Conservation (phyloP, 2,329 filamentous ascomycete species). For the Aureobasidium mangrovei region DNA sequence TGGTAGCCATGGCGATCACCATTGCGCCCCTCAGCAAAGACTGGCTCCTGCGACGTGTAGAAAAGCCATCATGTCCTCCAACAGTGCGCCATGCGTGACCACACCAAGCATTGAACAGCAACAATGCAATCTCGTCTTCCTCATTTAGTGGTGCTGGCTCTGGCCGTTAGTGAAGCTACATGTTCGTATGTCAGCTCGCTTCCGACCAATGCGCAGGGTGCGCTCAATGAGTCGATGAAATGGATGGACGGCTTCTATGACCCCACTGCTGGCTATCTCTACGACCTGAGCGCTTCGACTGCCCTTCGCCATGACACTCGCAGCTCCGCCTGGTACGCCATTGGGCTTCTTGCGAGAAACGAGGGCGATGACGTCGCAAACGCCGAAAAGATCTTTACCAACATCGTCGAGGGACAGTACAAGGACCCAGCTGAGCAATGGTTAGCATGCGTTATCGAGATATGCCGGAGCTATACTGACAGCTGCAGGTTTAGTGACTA, state of each 20-base stretch:
- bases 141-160: background rate
- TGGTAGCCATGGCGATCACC: background rate
- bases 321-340: slow-evolving; percentile 50
- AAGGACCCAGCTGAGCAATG: slow-evolving; percentile 46
- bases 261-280: slow-evolving; percentile 43
- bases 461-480: background rate
- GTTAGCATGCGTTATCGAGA: slow-evolving; percentile 29
- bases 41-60: background rate
- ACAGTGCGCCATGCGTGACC: background rate
- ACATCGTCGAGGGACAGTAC: slow-evolving; percentile 46
- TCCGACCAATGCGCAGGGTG: slow-evolving; percentile 11
- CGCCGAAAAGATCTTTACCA: slow-evolving; percentile 46
- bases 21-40: background rate
- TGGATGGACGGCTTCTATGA: slow-evolving; percentile 52
- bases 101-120: background rate
- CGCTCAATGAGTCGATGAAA: slow-evolving; percentile 42
- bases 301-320: slow-evolving; percentile 50
- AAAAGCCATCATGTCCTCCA: background rate
- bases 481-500: slow-evolving; percentile 40
- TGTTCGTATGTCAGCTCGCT: slow-evolving; percentile 9
- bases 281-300: slow-evolving; percentile 37
- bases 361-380: slow-evolving; percentile 40
- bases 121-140: background rate
- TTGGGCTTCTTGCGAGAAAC: slow-evolving; percentile 50
- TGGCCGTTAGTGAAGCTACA: background rate